Evolutionary conservation across 331 rosid genomes (phyloP).

Genomic region (Malus hybrid): DNA sequence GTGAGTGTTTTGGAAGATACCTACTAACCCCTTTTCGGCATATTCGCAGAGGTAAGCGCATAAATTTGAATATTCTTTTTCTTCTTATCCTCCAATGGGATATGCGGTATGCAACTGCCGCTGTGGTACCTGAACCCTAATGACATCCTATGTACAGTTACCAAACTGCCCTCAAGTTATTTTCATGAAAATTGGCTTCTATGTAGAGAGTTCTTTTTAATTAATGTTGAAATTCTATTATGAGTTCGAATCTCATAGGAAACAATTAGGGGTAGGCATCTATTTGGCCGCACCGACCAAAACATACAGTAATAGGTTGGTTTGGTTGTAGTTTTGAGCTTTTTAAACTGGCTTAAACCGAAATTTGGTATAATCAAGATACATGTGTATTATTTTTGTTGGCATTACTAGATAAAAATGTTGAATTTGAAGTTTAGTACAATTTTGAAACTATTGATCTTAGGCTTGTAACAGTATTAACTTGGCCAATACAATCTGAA

Average conservation of each 20-base stretch:
- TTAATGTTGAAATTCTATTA: too few relatives aligned
- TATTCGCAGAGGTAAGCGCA: slow-evolving; percentile 48
- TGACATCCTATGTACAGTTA: neutral
- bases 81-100: slow-evolving; percentile 24
- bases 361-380: too few relatives aligned
- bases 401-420: neutral
- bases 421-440: too few relatives aligned
- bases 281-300: neutral
- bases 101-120: slow-evolving; percentile 24
- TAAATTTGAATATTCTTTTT: slow-evolving; percentile 63
- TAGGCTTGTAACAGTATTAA: neutral
- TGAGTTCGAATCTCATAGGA: neutral
- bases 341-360: too few relatives aligned
- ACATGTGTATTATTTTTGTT: too few relatives aligned
- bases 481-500: neutral
- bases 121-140: neutral
- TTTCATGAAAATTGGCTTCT: neutral
- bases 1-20: neutral
- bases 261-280: neutral
- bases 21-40: slow-evolving; percentile 38
- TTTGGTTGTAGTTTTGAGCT: neutral
- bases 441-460: too few relatives aligned
- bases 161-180: slow-evolving; percentile 20
- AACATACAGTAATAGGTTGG: neutral
- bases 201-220: neutral